Base-by-base conservation (phyloP, 768 basidiomycete species). In the Suillus variegatus region DNA sequence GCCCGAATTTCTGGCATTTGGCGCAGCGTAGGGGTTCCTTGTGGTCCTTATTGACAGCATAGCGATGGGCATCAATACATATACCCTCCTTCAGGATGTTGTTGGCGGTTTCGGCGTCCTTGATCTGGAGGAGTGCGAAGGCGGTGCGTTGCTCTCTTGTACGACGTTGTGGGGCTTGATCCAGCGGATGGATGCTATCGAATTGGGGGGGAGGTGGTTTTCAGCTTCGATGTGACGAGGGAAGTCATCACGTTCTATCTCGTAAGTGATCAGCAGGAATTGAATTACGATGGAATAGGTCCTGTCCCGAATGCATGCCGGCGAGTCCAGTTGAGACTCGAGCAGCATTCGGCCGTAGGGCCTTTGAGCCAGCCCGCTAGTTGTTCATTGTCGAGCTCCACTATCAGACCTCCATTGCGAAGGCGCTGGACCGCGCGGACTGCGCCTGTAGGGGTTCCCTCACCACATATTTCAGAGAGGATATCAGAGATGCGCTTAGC, bases 141-240 rank as follows among this genome's bases (percentile, higher is more conserved):
- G 75, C 75, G 0, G 61, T 62, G 1, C 58, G 52, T 61, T 78
- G 79, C 0, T 56, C 57, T 12, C 35, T 28, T 0, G 20, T 6
- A 0, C 72, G 65, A 1, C 64, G 35, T 14, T 69, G 64, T 0
- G 64, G 25, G 73, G 68, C 52, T 78, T 78, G 28, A 79, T 73
- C 70, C 67, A 80, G 14, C 66, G 62, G 1, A 71, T 71, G 8
- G 28, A 22, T 0, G 41, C 44, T 1, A 78, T 68, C 9, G 55
- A 36, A 0, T 64, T 58, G 0, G 32, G 1, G 2, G 25, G 35
- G 0, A 74, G 46, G 28, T 49, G 52, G 38, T 67, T 73, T n/a
- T 65, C 66, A 1, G 52, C n/a, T 44, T 77, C 74, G 0, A 76
- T 47, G 7, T 9, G n/a, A 0, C 52, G 25, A 1, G 67, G 35